Evolutionary conservation across 2,329 filamentous ascomycete species (phyloP).

Genomic region (Fusarium paranaense): DNA sequence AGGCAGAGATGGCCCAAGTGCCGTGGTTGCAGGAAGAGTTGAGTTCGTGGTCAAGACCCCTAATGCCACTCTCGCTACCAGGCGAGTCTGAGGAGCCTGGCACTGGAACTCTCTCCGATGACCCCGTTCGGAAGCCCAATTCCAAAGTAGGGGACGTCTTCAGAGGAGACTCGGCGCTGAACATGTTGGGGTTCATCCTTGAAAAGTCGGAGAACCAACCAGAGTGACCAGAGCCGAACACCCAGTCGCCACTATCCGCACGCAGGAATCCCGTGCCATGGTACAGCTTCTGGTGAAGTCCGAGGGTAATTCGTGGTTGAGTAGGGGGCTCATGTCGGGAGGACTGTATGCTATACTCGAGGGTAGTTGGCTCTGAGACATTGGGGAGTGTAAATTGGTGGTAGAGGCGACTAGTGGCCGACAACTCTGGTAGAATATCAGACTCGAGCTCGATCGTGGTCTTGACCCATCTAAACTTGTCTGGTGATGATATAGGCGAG

Average conservation of each 20-base stretch:
- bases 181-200: slow-evolving; percentile 45
- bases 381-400: slow-evolving; percentile 47
- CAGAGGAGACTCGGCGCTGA: slow-evolving; percentile 45
- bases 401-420: slow-evolving; percentile 52
- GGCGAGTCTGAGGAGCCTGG: slow-evolving; percentile 24
- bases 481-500: slow-evolving; percentile 17
- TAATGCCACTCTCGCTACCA: slow-evolving; percentile 49
- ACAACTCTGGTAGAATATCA: slow-evolving; percentile 53
- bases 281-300: slow-evolving; percentile 49
- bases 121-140: slow-evolving; percentile 53
- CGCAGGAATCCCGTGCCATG: slow-evolving; percentile 53
- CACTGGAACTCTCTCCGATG: slow-evolving; percentile 12
- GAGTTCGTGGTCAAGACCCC: slow-evolving; percentile 50
- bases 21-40: slow-evolving; percentile 44
- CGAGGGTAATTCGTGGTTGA: slow-evolving; percentile 47
- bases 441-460: slow-evolving; percentile 39
- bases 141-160: slow-evolving; percentile 54
- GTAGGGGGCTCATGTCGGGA: slow-evolving; percentile 31
- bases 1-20: slow-evolving; percentile 57
- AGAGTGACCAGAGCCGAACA: slow-evolving; percentile 41
- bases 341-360: slow-evolving; percentile 52
- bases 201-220: slow-evolving; percentile 50
- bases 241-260: slow-evolving; percentile 58
- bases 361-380: slow-evolving; percentile 46
- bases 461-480: slow-evolving; percentile 40